Base-by-base conservation (phyloP, 129 eudicot genomes). In the Helianthus tuberosus region DNA sequence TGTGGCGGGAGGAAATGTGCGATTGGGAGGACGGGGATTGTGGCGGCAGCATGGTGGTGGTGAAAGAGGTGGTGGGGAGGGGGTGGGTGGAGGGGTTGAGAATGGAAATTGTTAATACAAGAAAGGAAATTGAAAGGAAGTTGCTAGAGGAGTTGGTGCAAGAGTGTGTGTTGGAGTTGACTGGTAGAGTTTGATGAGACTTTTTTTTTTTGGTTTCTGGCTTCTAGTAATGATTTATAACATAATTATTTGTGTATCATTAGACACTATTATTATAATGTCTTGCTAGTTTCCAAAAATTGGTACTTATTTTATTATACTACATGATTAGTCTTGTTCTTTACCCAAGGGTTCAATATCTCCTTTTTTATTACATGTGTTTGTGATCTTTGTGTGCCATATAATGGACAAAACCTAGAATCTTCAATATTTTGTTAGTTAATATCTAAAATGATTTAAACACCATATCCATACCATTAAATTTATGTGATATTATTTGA, bases 121-220 rank as follows among this genome's bases (percentile, higher is more conserved):
- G 90, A 16, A 85, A 80, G 76, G 97, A 88, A 69, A 87, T 95
- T 46, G 97, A 85, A 87, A 82, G 83, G 83, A 84, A 82, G 78
- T 77, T 95, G 87, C 81, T 95, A 69, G 92, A 91, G 75, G 96
- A 87, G 78, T 77, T 95, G 64, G 91, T 91, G 73, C 83, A 85
- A 62, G 99, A 91, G 83, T 80, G 74, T 63, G 85, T 86, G 77
- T 66, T 80, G 80, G 94, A 87, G 80, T 81, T 87, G 73, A 84
- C 85, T 71, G 88, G 80, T 80, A 71, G 74, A 64, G 73, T 11
- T 66, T 82, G 83, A 81, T 47, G 74, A 46, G 66, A 59, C 55
- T 53, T 54, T 57, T 48, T 16, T 20, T 66, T 75, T 70, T 64
- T 48, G 36, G 8, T 50, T 12, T 43, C 69, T 55, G 61, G 72